Conservation (phyloP, 768 basidiomycete species). For the Kwoniella sp. region DNA sequence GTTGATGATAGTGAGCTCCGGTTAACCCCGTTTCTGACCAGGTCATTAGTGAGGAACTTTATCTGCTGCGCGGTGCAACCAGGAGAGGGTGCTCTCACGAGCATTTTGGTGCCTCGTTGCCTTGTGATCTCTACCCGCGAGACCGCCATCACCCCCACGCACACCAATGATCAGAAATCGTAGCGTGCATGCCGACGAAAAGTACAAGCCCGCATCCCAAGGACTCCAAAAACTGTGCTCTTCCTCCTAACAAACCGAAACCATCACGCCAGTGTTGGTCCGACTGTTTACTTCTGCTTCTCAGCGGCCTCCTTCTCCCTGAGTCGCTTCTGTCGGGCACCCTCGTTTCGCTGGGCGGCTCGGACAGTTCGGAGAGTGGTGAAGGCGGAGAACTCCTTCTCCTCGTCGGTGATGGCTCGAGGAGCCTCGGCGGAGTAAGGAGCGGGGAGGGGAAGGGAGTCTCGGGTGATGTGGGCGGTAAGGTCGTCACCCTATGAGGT, state of each 20-base stretch:
- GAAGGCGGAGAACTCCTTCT: conserved; percentile 87
- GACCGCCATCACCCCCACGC: no score
- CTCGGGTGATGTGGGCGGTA: conserved; percentile 72
- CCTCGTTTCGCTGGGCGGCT: conserved; percentile 79
- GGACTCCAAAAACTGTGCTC: conserved; percentile 1
- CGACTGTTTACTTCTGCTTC: conserved; percentile 41
- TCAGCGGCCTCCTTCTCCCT: conserved; percentile 54
- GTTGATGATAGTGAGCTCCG: no score
- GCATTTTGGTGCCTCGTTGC: no score
- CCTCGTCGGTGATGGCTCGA: conserved; percentile 87
- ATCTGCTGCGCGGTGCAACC: no score
- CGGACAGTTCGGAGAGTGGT: conserved; percentile 81
- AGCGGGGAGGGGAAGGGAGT: conserved; percentile 63
- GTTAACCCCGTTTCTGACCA: no score
- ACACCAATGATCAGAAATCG: not conserved
- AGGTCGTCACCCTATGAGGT: conserved; percentile 77
- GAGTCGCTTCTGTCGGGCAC: conserved; percentile 70
- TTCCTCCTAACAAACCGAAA: not conserved
- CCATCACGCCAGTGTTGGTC: not conserved
- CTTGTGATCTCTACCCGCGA: no score
- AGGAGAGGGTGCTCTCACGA: no score
- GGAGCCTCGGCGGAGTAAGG: conserved; percentile 74
- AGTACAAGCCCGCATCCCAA: conserved; percentile 1
- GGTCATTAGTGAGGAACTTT: no score
- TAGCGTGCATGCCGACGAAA: conserved; percentile 6